phyloP scores from a whole-genome alignment of 2,329 filamentous ascomycete species.

The Diaporthe ampelina region DNA sequence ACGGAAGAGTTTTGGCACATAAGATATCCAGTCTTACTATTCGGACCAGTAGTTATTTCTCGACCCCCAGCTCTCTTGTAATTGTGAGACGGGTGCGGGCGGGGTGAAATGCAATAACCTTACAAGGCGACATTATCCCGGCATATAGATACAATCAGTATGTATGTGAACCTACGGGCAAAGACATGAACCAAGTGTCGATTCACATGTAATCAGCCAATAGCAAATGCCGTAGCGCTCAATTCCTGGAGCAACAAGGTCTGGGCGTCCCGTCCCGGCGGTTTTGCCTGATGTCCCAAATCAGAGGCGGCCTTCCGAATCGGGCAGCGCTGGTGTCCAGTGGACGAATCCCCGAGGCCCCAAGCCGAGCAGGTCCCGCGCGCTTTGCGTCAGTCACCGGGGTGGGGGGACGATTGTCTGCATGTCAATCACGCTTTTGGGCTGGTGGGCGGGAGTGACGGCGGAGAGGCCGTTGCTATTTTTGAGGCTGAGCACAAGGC shows the following conservation, averaged over 20 bases:
- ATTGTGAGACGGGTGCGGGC: neutral
- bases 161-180: neutral
- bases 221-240: neutral
- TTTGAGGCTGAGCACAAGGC: conserved; percentile 38
- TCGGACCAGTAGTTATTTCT: too few relatives aligned
- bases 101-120: neutral
- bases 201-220: neutral
- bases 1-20: neutral
- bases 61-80: neutral
- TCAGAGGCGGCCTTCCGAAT: neutral
- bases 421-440: neutral
- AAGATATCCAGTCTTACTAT: neutral
- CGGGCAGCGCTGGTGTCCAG: neutral
- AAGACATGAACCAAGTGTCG: neutral
- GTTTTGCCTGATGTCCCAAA: conserved; percentile 8
- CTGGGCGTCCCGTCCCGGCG: neutral
- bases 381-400: neutral
- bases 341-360: conserved; percentile 11
- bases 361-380: conserved; percentile 1
- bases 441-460: conserved; percentile 1
- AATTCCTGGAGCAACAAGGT: neutral
- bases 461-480: conserved; percentile 14
- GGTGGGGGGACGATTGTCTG: neutral
- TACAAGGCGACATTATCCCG: neutral
- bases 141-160: neutral